Evolutionary conservation across 2,329 filamentous ascomycete genomes (phyloP), one percentile per base, ranked within the genome.

Genomic region (Lecanosticta acicola): DNA sequence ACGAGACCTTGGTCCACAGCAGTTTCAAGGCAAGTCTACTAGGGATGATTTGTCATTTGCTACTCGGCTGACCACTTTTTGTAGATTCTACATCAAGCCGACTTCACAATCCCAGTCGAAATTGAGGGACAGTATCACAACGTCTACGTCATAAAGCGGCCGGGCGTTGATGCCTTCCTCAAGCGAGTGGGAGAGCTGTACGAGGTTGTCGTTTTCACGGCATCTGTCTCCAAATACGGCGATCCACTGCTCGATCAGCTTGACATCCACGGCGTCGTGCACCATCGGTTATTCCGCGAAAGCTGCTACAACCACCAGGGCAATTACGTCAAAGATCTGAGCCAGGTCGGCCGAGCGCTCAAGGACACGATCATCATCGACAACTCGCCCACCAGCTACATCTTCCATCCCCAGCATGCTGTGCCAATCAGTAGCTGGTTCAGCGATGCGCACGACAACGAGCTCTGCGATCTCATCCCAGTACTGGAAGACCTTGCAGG

Each of bases 391-490:
- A 98, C 93, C 3, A 97, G 91, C 10, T 98, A 98, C 74, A 97
- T 98, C 62, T 98, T 98, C 78, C 93, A 98, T 66, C 93, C 93
- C 18, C 91, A 98, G 73, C 93, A 98, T 68, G 93, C 93, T 50
- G 91, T 98, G 40, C 93, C 93, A 19, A 98, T 98, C 72, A 96
- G 90, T 79, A 97, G 91, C 76, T 98, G 93, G 93, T 98, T 98
- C 73, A 96, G 90, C 57, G 93, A 98, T 71, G 93, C 93, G 51
- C 93, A 98, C 70, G 93, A 98, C 73, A 98, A 98, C 71, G 93
- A 98, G 76, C 78, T 98, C 52, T 77, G 98, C 62, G 93, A 98
- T 67, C 76, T 98, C 60, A 97, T 98, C 67, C 93, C 93, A 43
- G 93, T 98, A 60, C 87, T 98, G 57, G 93, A 98, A 76, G 93